These are phyloP conservation scores for Geotrichum histeridarum DNA, from an alignment of 1,139 yeast genomes.

Conservation along the genomic window DNA sequence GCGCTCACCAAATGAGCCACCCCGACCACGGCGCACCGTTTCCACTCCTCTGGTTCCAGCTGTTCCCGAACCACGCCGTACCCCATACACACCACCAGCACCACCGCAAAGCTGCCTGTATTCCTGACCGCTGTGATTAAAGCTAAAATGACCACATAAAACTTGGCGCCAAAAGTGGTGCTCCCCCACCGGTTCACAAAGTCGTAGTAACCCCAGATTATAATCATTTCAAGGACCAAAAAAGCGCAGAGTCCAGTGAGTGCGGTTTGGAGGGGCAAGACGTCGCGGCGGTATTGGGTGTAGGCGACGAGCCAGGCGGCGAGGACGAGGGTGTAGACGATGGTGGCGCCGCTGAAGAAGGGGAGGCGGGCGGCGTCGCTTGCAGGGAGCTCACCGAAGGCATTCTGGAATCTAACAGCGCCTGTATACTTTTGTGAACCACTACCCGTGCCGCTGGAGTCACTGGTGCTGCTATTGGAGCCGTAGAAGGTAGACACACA, in stretches of 20 bases:
- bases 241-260: constrained; percentile 78
- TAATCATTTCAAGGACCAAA: constrained; percentile 75
- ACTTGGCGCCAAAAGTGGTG: constrained; percentile 55
- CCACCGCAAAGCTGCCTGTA: constrained; percentile 79
- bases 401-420: constrained; percentile 73
- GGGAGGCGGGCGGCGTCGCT: constrained; percentile 87
- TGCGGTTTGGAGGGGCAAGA: constrained; percentile 84
- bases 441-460: too few species aligned
- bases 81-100: constrained; percentile 81
- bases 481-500: constrained; percentile 68
- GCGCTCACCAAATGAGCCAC: constrained; percentile 60
- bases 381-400: constrained; percentile 85
- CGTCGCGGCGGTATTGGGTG: constrained; percentile 78
- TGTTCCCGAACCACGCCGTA: constrained; percentile 87
- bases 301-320: constrained; percentile 81
- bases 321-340: constrained; percentile 74
- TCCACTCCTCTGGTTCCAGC: constrained; percentile 70
- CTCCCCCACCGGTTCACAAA: constrained; percentile 59
- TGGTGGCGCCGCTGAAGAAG: constrained; percentile 77
- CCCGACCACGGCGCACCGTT: constrained; percentile 73
- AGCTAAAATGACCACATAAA: constrained; percentile 73
- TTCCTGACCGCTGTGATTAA: constrained; percentile 72
- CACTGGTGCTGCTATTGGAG: constrained; percentile 25
- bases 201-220: constrained; percentile 90
- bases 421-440: constrained; percentile 45